A percentile compares a stretch with the other conserved stretches of the same genome.
Evolutionary conservation across 75 land plant species (phyloP).

Genomic region (Pinus tabuliformis): DNA sequence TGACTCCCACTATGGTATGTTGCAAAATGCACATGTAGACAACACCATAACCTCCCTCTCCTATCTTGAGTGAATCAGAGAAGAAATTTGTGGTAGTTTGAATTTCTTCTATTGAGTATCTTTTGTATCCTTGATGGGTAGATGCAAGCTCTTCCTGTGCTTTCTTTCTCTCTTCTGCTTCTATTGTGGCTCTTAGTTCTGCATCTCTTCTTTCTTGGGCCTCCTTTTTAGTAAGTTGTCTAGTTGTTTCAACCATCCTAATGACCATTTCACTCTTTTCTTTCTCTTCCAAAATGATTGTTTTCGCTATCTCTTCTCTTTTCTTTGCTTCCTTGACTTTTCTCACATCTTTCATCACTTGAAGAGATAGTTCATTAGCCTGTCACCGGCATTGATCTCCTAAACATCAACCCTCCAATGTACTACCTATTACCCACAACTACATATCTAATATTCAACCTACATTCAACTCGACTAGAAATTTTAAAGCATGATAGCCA

Average conservation of each 20-base stretch:
- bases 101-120: background rate
- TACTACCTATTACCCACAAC: background rate
- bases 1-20: no score
- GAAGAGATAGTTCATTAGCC: no score
- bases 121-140: constrained; percentile 40
- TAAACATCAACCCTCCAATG: background rate
- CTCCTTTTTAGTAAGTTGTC: constrained; percentile 50
- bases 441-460: background rate
- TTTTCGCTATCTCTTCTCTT: constrained; percentile 46
- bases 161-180: constrained; percentile 46
- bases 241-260: constrained; percentile 44
- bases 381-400: background rate
- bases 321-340: constrained; percentile 41
- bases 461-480: background rate
- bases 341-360: constrained; percentile 36
- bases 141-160: constrained; percentile 36
- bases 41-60: no score
- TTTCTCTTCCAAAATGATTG: constrained; percentile 41
- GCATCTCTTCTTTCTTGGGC: background rate
- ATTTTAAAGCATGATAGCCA: background rate
- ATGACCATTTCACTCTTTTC: constrained; percentile 50
- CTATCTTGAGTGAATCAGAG: no score
- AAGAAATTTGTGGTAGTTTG: no score
- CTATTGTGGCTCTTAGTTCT: constrained; percentile 45
- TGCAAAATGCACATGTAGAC: no score